Base-by-base conservation (phyloP, 73 alveolate species). In the Strombidium stylifer region DNA sequence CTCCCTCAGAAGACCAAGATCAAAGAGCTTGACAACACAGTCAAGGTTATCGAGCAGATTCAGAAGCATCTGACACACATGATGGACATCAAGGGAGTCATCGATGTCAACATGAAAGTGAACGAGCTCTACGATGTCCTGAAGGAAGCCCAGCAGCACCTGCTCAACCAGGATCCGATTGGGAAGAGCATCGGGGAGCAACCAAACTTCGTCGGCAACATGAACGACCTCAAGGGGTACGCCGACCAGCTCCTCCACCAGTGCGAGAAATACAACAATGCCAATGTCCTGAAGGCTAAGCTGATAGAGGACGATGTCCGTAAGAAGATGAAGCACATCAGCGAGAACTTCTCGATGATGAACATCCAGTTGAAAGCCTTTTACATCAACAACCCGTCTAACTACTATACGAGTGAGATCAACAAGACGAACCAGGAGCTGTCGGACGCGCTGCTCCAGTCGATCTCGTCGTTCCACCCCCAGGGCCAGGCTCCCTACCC, bases 221-320 rank as follows among this genome's bases (percentile, higher is more conserved):
- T n/a, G n/a, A n/a, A n/a, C n/a, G n/a, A n/a, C n/a, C n/a, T n/a
- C n/a, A n/a, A n/a, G n/a, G n/a, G n/a, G n/a, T n/a, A n/a, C n/a
- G n/a, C n/a, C n/a, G n/a, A n/a, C n/a, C n/a, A n/a, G 24, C 27
- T 64, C 28, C 55, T 44, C 34, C 30, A 64, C 31, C 41, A 64
- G 47, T 15, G 56, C 3, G 11, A 3, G 3, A 64, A 64, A 46
- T 64, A 45, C 34, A 7, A 32, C 8, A 46, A 46, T 3, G 14
- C 78, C 21, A 64, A 64, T 46, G 78, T 65, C 3, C 20, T 64
- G 10, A 64, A 46, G 27, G 45, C 41, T 62, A 64, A 64, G 31
- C 25, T 64, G 60, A 64, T 64, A 1, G 19, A 27, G 47, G 37
- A 34, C 23, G 78, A 64, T 46, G 78, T 64, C 12, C 44, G 78